These are phyloP conservation scores for Verticillium isaacii DNA, from an alignment of 2,329 filamentous ascomycete species.

Conservation along the genomic window DNA sequence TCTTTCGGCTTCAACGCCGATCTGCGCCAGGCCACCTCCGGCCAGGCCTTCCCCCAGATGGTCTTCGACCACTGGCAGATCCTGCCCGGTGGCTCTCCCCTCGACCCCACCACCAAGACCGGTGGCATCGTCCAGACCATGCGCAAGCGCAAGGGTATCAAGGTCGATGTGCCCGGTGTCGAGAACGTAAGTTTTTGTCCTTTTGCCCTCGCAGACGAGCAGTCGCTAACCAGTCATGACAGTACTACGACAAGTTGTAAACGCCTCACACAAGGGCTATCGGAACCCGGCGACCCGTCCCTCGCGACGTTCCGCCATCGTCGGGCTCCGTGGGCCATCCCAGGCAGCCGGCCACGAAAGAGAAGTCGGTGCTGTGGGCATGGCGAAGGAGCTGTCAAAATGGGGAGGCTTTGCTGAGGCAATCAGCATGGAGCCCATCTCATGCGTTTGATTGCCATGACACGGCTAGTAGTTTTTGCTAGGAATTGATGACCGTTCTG, in stretches of 20 bases:
- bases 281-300: slow-evolving; percentile 40
- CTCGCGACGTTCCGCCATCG: slow-evolving; percentile 35
- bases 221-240: slow-evolving; percentile 29
- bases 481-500: slow-evolving; percentile 33
- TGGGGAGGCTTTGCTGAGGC: slow-evolving; percentile 31
- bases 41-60: slow-evolving; percentile 97
- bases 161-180: slow-evolving; percentile 87
- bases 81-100: slow-evolving; percentile 86
- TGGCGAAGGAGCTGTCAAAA: slow-evolving; percentile 22
- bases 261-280: slow-evolving; percentile 37
- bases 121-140: slow-evolving; percentile 80
- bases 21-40: slow-evolving; percentile 86
- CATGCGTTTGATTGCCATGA: slow-evolving; percentile 26
- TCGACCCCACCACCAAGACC: slow-evolving; percentile 77
- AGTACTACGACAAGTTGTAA: slow-evolving; percentile 99
- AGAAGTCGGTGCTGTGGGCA: slow-evolving; percentile 20
- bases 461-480: slow-evolving; percentile 37
- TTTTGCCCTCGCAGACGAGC: not conserved
- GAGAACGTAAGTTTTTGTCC: slow-evolving; percentile 73
- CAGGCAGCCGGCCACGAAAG: slow-evolving; percentile 21
- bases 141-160: slow-evolving; percentile 99
- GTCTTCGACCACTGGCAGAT: slow-evolving; percentile 99
- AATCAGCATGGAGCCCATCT: slow-evolving; percentile 31
- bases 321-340: slow-evolving; percentile 22
- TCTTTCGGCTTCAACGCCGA: slow-evolving; percentile 99